Evolutionary conservation across 164 flowering plant genomes (phyloP).

Genomic region (Berberis thunbergii): DNA sequence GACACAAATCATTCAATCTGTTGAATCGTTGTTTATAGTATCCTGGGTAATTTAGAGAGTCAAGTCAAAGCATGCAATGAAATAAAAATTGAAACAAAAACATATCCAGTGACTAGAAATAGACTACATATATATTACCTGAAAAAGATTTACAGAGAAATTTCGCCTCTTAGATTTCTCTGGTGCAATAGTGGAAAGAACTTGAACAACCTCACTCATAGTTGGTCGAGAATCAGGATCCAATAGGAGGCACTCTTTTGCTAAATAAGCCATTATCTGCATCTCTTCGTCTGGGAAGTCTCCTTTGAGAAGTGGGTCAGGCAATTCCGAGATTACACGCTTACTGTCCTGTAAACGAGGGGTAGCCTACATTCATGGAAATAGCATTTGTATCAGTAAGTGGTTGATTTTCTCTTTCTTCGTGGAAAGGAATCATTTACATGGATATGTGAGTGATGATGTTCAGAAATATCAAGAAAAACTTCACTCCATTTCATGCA

Average conservation of each 20-base stretch:
- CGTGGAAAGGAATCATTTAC: too few relatives aligned
- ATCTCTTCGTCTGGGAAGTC: slow-evolving; percentile 75
- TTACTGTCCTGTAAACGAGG: slow-evolving; percentile 63
- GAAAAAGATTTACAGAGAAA: slow-evolving; percentile 36
- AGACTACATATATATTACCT: slow-evolving; percentile 28
- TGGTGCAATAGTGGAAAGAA: slow-evolving; percentile 78
- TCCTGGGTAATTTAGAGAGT: too few relatives aligned
- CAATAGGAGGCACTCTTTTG: slow-evolving; percentile 80
- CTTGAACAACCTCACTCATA: slow-evolving; percentile 94
- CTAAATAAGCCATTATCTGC: slow-evolving; percentile 87
- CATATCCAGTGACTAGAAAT: too few relatives aligned
- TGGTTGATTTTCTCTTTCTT: too few relatives aligned
- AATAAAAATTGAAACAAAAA: too few relatives aligned
- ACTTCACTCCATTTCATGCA: too few relatives aligned
- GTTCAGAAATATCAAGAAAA: too few relatives aligned
- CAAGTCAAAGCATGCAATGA: too few relatives aligned
- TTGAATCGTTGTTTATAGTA: too few relatives aligned
- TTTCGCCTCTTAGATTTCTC: slow-evolving; percentile 50
- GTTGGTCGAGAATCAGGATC: slow-evolving; percentile 92
- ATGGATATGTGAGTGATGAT: too few relatives aligned
- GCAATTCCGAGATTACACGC: slow-evolving; percentile 60
- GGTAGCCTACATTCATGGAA: slow-evolving; percentile 45
- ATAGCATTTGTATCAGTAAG: background rate
- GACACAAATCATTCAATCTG: too few relatives aligned
- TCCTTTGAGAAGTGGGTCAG: slow-evolving; percentile 75